phyloP scores from a whole-genome alignment of 177 flowering plant genomes.

The Vitis hybrid region DNA sequence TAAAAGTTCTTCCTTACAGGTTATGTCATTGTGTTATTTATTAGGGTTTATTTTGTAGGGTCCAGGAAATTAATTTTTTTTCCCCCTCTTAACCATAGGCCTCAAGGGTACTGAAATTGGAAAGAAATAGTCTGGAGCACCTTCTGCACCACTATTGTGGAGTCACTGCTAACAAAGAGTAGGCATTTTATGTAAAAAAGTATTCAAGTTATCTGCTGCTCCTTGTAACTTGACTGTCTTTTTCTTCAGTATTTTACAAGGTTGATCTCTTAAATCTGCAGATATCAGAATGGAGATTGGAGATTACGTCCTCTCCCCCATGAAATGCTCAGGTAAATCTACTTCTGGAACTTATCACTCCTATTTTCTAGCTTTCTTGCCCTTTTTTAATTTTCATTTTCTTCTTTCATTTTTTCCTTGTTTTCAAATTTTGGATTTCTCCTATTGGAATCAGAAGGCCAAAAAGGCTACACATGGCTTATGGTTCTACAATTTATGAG shows the following conservation, averaged over 20 bases:
- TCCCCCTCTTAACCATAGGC: slow-evolving; percentile 45
- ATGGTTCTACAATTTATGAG: too few species aligned
- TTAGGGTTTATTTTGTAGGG: not conserved
- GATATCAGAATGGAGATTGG: slow-evolving; percentile 99
- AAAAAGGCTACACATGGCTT: too few species aligned
- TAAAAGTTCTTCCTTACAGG: too few species aligned
- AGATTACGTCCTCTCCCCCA: slow-evolving; percentile 88
- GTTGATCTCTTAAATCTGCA: slow-evolving; percentile 34
- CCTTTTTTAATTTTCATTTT: too few species aligned
- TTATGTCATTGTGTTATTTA: too few species aligned
- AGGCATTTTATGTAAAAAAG: slow-evolving; percentile 14
- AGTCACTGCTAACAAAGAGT: slow-evolving; percentile 96
- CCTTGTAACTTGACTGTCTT: not conserved
- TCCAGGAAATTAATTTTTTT: not conserved
- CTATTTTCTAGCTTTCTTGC: not conserved
- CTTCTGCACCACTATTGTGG: slow-evolving; percentile 84
- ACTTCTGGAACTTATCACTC: not conserved
- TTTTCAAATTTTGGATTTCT: too few species aligned
- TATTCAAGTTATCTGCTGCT: not conserved
- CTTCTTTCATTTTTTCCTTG: too few species aligned
- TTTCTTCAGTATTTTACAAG: not conserved
- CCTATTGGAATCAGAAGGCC: too few species aligned
- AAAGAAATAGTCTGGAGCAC: slow-evolving; percentile 86
- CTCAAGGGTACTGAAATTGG: slow-evolving; percentile 82
- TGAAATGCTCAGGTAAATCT: slow-evolving; percentile 74